Conservation (phyloP, 495 filamentous ascomycete species). For the Aspergillus coremiiformis region DNA sequence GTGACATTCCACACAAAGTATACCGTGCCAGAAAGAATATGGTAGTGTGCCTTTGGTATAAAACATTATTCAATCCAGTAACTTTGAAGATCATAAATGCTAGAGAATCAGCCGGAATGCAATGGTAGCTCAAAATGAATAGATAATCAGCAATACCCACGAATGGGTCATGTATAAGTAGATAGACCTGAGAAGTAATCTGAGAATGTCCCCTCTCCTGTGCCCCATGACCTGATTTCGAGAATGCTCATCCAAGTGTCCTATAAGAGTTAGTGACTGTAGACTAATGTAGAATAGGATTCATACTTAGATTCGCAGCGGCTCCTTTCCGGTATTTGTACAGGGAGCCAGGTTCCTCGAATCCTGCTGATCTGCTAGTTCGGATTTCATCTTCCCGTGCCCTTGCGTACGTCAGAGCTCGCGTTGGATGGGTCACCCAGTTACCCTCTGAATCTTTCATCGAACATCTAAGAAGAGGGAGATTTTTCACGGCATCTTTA, state of each 20-base stretch:
- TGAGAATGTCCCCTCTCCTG: conserved; percentile 5
- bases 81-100: no score
- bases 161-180: no score
- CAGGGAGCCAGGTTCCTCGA: conserved; percentile 10
- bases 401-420: conserved; percentile 6
- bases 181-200: no score
- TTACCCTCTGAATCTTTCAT: conserved; percentile 4
- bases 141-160: no score
- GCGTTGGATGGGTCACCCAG: conserved; percentile 8
- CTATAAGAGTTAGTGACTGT: conserved; percentile 9
- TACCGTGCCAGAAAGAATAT: no score
- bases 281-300: background rate
- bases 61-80: no score
- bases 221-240: conserved; percentile 20
- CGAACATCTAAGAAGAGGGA: conserved; percentile 6
- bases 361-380: conserved; percentile 11
- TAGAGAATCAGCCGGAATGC: no score
- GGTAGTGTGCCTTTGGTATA: no score
- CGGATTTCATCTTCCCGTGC: conserved; percentile 7
- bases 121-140: no score
- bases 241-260: conserved; percentile 18
- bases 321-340: conserved; percentile 24
- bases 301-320: conserved; percentile 13
- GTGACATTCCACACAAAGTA: no score
- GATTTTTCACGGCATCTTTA: conserved; percentile 13